Evolutionary conservation across 1,284 basidiomycete species (phyloP).

Genomic region (Dichomitus squalens): DNA sequence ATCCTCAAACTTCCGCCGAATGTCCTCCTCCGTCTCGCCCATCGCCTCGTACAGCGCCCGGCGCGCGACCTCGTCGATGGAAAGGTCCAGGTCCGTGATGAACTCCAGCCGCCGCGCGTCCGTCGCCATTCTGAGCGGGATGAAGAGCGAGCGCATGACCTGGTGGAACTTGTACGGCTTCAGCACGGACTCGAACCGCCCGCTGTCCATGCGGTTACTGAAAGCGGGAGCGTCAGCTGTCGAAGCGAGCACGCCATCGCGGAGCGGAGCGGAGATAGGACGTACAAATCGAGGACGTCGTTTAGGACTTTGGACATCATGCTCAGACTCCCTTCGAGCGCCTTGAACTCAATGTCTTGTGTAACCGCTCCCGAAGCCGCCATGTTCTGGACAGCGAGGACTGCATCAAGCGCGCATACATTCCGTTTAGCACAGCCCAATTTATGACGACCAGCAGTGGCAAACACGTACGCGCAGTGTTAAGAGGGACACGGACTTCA

Average conservation of each 20-base stretch:
- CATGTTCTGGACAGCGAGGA: conserved; percentile 90
- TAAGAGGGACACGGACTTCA: conserved; percentile 88
- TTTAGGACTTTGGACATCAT: conserved; percentile 95
- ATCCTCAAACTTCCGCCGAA: conserved; percentile 43
- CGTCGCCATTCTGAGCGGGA: conserved; percentile 76
- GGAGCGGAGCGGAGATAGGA: background rate
- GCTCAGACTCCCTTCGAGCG: conserved; percentile 78
- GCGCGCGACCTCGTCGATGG: conserved; percentile 72
- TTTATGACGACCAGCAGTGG: background rate
- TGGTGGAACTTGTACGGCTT: conserved; percentile 86
- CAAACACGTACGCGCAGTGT: conserved; percentile 73
- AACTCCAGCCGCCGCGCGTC: conserved; percentile 72
- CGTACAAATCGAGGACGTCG: conserved; percentile 84
- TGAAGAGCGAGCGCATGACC: conserved; percentile 78
- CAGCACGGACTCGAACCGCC: conserved; percentile 72
- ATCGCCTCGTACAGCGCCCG: conserved; percentile 58
- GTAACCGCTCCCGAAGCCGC: conserved; percentile 69
- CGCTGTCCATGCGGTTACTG: conserved; percentile 74
- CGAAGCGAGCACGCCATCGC: background rate
- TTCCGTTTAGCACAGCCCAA: background rate
- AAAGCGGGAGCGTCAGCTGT: conserved; percentile 2
- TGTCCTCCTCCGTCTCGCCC: conserved; percentile 46
- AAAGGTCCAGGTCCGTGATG: conserved; percentile 69
- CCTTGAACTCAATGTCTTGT: conserved; percentile 79
- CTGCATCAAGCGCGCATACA: conserved; percentile 34